phyloP scores from a whole-genome alignment of 2,329 filamentous ascomycete species.

The Xylogone sp. region DNA sequence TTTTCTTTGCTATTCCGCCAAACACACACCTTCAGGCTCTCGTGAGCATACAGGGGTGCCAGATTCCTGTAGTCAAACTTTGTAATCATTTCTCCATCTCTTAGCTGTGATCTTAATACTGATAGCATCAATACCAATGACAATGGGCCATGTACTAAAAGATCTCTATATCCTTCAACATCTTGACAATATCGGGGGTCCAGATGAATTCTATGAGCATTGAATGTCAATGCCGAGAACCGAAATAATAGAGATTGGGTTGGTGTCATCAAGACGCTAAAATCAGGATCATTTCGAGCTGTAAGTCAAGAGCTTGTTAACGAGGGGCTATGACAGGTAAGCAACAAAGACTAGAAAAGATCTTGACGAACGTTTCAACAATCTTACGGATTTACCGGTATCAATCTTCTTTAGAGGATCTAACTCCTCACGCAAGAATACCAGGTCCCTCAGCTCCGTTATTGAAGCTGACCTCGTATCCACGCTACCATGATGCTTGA shows the following conservation, averaged over 20 bases:
- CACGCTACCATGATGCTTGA: slow-evolving; percentile 38
- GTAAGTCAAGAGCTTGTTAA: slow-evolving; percentile 5
- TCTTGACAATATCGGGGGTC: slow-evolving; percentile 66
- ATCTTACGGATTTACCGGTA: slow-evolving; percentile 11
- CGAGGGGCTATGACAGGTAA: slow-evolving; percentile 4
- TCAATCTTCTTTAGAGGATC: slow-evolving; percentile 11
- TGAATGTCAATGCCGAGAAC: slow-evolving; percentile 88
- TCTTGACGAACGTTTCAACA: slow-evolving; percentile 20
- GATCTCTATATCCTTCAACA: slow-evolving; percentile 69
- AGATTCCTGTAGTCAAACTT: slow-evolving; percentile 76
- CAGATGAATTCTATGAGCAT: slow-evolving; percentile 88
- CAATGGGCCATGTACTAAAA: slow-evolving; percentile 86
- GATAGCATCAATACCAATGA: slow-evolving; percentile 73
- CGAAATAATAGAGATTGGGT: slow-evolving; percentile 75
- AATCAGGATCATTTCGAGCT: slow-evolving; percentile 37
- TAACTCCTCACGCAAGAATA: slow-evolving; percentile 53
- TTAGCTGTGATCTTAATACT: slow-evolving; percentile 51
- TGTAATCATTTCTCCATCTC: slow-evolving; percentile 37
- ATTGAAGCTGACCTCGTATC: slow-evolving; percentile 28
- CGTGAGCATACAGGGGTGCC: slow-evolving; percentile 72
- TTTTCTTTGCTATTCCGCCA: slow-evolving; percentile 38
- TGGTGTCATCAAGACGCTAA: slow-evolving; percentile 59
- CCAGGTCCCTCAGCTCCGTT: slow-evolving; percentile 56
- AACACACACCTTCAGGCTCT: slow-evolving; percentile 68
- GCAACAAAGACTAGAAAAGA: slow-evolving; percentile 4